phyloP scores from a whole-genome alignment of 1,284 basidiomycete genomes.

The Pyrrhoderma lamaoense region DNA sequence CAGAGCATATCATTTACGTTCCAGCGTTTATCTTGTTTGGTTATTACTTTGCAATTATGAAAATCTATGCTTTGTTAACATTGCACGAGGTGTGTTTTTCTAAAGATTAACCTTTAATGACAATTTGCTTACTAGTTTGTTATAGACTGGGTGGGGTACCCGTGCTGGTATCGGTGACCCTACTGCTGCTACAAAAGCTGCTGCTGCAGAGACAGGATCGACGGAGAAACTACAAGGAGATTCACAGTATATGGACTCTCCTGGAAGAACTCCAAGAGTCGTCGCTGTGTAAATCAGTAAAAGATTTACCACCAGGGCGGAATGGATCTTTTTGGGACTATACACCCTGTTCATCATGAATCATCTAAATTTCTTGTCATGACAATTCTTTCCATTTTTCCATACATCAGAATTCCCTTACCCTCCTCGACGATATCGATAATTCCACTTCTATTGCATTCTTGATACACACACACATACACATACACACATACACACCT shows the following conservation, averaged over 20 bases:
- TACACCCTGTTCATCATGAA: too few relatives aligned
- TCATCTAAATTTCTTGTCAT: too few relatives aligned
- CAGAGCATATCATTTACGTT: conserved; percentile 81
- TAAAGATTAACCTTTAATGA: conserved; percentile 4
- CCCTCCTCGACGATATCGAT: too few relatives aligned
- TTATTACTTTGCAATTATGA: conserved; percentile 86
- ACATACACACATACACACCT: too few relatives aligned
- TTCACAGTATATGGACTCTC: conserved; percentile 3
- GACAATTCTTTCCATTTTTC: too few relatives aligned
- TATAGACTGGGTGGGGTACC: conserved; percentile 83
- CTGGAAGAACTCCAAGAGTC: neutral
- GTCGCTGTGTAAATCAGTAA: too few relatives aligned
- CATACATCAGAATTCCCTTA: too few relatives aligned
- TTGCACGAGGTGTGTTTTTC: conserved; percentile 57
- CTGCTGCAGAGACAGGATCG: conserved; percentile 30
- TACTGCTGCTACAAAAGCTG: conserved; percentile 60
- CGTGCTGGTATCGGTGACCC: conserved; percentile 84
- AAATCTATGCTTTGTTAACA: conserved; percentile 76
- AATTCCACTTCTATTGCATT: too few relatives aligned
- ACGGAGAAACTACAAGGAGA: conserved; percentile 25
- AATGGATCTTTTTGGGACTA: too few relatives aligned
- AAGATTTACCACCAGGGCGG: too few relatives aligned
- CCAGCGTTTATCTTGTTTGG: conserved; percentile 90
- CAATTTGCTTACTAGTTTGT: conserved; percentile 1
- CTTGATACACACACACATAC: too few relatives aligned